Conservation (phyloP, 176 grass and related monocot species). For the Cenchrus americanus region DNA sequence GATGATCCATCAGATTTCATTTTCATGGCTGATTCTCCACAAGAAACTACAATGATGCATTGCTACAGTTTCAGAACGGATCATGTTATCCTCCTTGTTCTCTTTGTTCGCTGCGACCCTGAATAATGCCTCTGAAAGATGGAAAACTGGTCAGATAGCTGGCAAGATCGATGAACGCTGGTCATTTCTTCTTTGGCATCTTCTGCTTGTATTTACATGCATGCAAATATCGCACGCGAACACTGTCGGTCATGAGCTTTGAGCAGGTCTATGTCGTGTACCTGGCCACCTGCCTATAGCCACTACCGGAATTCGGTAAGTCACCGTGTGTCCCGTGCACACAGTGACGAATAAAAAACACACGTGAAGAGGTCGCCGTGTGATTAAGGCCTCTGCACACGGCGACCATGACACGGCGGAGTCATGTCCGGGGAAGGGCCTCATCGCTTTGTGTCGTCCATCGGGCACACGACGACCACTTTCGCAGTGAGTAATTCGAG, state of each 20-base stretch:
- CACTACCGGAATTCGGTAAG: no score
- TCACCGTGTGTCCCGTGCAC: no score
- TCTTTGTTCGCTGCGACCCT: background rate
- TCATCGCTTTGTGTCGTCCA: no score
- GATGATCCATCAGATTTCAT: background rate
- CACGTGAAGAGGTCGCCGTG: no score
- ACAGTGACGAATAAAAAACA: no score
- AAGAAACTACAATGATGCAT: background rate
- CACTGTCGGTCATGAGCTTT: background rate
- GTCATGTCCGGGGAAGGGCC: no score
- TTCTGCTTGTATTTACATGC: background rate
- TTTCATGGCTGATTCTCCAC: background rate
- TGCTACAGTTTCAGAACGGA: background rate
- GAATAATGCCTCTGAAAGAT: background rate
- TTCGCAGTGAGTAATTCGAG: no score
- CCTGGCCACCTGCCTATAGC: conserved; percentile 9
- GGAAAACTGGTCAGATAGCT: background rate
- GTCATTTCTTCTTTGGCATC: background rate
- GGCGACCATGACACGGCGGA: no score
- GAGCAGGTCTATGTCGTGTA: conserved; percentile 50
- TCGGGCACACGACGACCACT: no score
- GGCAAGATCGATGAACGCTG: background rate
- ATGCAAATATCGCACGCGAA: no score
- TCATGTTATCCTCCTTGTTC: background rate
- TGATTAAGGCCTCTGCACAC: no score